phyloP scores from a whole-genome alignment of 2,329 filamentous ascomycete genomes.

The Xylaria sp. region DNA sequence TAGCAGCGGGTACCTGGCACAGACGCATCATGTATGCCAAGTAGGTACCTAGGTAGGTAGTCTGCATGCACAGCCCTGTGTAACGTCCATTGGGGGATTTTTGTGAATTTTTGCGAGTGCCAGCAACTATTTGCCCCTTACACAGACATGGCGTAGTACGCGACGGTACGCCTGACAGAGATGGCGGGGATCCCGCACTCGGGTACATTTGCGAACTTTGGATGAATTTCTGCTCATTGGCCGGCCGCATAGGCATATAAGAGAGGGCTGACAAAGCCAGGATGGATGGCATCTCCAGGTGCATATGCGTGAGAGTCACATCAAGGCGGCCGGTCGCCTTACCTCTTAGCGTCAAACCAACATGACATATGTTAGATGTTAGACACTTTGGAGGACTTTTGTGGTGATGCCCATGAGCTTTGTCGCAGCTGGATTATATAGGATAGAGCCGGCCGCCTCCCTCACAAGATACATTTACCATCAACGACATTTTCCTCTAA shows the following conservation, averaged over 20 bases:
- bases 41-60: too few species aligned
- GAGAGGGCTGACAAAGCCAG: background rate
- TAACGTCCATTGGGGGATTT: too few species aligned
- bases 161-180: background rate
- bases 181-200: background rate
- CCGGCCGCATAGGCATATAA: background rate
- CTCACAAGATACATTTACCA: background rate
- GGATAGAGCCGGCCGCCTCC: background rate
- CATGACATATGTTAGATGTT: too few species aligned
- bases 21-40: too few species aligned
- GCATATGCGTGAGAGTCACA: background rate
- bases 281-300: background rate
- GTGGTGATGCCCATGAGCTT: background rate
- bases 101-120: background rate
- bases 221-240: background rate
- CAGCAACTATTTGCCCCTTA: too few species aligned
- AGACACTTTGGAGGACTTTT: too few species aligned
- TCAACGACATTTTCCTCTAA: background rate
- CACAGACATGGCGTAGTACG: background rate
- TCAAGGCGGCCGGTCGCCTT: background rate
- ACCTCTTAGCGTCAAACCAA: too few species aligned
- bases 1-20: too few species aligned
- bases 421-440: background rate
- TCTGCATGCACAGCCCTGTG: too few species aligned
- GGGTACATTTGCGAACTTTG: background rate